A percentile compares a stretch with the other conserved stretches of the same genome.
phyloP scores from a whole-genome alignment of 768 basidiomycete species.

The Crucibulum laeve region DNA sequence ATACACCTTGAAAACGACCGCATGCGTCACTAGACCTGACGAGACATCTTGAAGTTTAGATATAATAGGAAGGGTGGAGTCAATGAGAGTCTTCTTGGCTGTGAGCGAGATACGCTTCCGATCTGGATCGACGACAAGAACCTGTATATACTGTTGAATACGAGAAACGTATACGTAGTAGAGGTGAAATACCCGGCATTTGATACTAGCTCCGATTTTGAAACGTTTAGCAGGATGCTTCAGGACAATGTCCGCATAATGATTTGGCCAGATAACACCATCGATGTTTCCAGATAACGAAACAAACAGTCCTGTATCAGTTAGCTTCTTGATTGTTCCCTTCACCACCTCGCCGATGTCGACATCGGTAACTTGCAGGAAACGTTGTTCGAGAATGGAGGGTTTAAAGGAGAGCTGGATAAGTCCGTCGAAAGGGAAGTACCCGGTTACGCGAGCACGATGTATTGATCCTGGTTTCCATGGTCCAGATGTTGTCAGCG shows the following conservation, averaged over 20 bases:
- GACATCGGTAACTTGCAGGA: slow-evolving; percentile 78
- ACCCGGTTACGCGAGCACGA: slow-evolving; percentile 82
- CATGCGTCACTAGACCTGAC: slow-evolving; percentile 71
- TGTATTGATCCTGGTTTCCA: slow-evolving; percentile 82
- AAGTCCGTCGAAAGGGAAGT: slow-evolving; percentile 81
- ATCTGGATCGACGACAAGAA: slow-evolving; percentile 78
- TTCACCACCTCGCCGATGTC: slow-evolving; percentile 83
- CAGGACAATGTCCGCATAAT: slow-evolving; percentile 92
- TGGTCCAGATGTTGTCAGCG: slow-evolving; percentile 71
- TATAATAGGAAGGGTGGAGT: slow-evolving; percentile 72
- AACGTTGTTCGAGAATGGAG: slow-evolving; percentile 80
- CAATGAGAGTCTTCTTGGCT: slow-evolving; percentile 85
- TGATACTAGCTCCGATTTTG: slow-evolving; percentile 76
- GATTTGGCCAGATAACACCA: slow-evolving; percentile 90
- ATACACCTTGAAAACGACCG: slow-evolving; percentile 77
- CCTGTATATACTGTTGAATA: slow-evolving; percentile 32
- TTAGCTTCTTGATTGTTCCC: slow-evolving; percentile 83
- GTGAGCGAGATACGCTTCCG: slow-evolving; percentile 82
- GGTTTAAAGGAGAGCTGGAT: slow-evolving; percentile 84
- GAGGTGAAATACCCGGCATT: slow-evolving; percentile 59
- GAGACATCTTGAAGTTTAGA: slow-evolving; percentile 61
- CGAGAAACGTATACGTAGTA: slow-evolving; percentile 16
- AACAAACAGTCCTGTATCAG: slow-evolving; percentile 78
- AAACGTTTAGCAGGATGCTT: slow-evolving; percentile 93
- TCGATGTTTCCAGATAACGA: slow-evolving; percentile 85